Percentiles rank a stretch among this genome's conserved stretches.
Evolutionary conservation across 257 asterid species (phyloP).

Genomic region (Nyctanthes arbortristis): DNA sequence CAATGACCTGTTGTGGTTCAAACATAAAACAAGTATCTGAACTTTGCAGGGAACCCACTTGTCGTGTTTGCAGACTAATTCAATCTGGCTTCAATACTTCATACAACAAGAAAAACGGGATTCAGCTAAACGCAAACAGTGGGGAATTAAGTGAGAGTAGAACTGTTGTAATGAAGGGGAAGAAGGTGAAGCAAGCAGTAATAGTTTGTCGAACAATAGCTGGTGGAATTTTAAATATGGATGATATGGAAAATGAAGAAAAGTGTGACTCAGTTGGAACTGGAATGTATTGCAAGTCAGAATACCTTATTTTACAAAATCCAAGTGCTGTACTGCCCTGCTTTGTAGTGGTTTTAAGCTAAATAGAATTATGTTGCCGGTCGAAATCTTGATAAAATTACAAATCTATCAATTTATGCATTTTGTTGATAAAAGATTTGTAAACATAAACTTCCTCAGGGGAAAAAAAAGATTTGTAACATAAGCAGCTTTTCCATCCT

Average conservation of each 20-base stretch:
- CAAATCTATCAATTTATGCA: neutral
- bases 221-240: slow-evolving; percentile 15
- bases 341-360: slow-evolving; percentile 26
- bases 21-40: neutral
- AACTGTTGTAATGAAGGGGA: neutral
- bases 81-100: slow-evolving; percentile 31
- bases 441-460: too few species aligned
- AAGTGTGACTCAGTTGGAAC: slow-evolving; percentile 24
- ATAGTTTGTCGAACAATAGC: slow-evolving; percentile 37
- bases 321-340: slow-evolving; percentile 34
- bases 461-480: neutral
- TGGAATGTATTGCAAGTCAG: slow-evolving; percentile 9
- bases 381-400: neutral
- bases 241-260: slow-evolving; percentile 1
- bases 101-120: slow-evolving; percentile 30
- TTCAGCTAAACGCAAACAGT: slow-evolving; percentile 27
- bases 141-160: slow-evolving; percentile 22
- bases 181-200: slow-evolving; percentile 14
- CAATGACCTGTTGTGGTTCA: slow-evolving; percentile 31
- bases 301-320: slow-evolving; percentile 22
- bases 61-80: slow-evolving; percentile 32
- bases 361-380: neutral
- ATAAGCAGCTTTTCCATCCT: neutral
- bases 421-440: neutral
- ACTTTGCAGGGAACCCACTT: slow-evolving; percentile 19